Percentiles rank a stretch among this genome's conserved stretches.
These are phyloP conservation scores for Neophaeococcomyces aloes DNA, from an alignment of 2,329 filamentous ascomycete species.

Conservation along the genomic window DNA sequence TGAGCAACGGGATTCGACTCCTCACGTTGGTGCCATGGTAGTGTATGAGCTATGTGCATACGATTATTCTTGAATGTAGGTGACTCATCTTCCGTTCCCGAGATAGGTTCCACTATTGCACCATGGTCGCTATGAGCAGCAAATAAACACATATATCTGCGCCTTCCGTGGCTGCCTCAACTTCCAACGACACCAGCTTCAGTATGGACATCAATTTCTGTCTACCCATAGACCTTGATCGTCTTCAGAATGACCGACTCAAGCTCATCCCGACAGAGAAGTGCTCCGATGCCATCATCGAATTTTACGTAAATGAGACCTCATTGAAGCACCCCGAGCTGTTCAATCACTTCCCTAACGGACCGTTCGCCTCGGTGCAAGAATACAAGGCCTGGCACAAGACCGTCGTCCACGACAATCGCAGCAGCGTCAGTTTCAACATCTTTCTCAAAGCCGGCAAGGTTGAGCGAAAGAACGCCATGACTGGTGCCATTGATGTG, in stretches of 20 bases:
- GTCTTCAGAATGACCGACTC: conserved; percentile 7
- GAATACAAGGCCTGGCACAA: background rate
- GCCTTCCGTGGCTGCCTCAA: too few relatives aligned
- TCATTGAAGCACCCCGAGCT: conserved; percentile 1
- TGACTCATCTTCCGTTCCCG: too few relatives aligned
- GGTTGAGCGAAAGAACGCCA: background rate
- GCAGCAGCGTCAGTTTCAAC: background rate
- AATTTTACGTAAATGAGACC: background rate
- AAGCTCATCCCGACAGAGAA: conserved; percentile 9
- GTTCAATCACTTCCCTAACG: conserved; percentile 4
- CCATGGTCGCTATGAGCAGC: too few relatives aligned
- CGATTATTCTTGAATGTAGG: background rate
- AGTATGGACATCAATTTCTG: conserved; percentile 5
- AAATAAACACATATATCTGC: too few relatives aligned
- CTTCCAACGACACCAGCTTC: background rate
- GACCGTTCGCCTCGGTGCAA: background rate
- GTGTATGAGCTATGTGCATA: background rate
- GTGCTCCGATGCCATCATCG: background rate
- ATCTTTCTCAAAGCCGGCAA: conserved; percentile 7
- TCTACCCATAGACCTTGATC: conserved; percentile 6
- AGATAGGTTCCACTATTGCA: too few relatives aligned
- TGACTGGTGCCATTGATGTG: background rate
- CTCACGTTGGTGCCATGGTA: background rate
- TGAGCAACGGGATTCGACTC: too few relatives aligned
- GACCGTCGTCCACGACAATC: background rate